Evolutionary conservation across 2,329 filamentous ascomycete species (phyloP), one percentile per base, ranked within the genome.

Genomic region (Penicillium crustosum): DNA sequence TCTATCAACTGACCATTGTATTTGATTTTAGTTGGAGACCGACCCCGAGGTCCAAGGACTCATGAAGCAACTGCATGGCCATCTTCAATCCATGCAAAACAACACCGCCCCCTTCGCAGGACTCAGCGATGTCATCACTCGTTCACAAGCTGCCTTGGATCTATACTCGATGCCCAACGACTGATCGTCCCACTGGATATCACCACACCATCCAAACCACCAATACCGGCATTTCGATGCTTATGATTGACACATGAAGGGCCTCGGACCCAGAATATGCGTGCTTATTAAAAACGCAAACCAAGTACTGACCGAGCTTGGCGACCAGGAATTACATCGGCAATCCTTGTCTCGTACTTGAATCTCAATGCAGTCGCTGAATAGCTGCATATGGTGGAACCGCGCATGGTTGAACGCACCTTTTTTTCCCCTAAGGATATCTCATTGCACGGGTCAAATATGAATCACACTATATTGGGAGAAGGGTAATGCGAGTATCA

Each of bases 51-150:
- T 76, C 19, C 61, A 65, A 19, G 61, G 58, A 25, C 60, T 79
- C 42, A 63, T 78, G 57, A 72, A 70, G 49, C 77, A 78, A 59
- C 61, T 79, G 15, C 73, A 73, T 52, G 73, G 68, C 36, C 77
- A 79, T 69, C 69, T 79, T 19, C 70, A 71, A 61, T 79, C 77
- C 5, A 78, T 79, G 73, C 73, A 75, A 55, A 74, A 65, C 52
- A 79, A 79, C 53, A 70, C 68, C 2, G 68, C 69, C 17, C 74
- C 76, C 17, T 66, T 77, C 33, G 58, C 60, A 38, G 75, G 73
- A 4, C 61, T 78, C 35, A 67, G 66, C 10, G 73, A 77, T 50
- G 75, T 74, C 7, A 71, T 78, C 53, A 65, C 65, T 38, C 70
- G 73, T 39, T 72, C 76, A 17, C 70, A 76, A 50, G 63, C 66